Evolutionary conservation across 176 grass and related monocot species (phyloP).

Genomic region (Aegilops longissima): DNA sequence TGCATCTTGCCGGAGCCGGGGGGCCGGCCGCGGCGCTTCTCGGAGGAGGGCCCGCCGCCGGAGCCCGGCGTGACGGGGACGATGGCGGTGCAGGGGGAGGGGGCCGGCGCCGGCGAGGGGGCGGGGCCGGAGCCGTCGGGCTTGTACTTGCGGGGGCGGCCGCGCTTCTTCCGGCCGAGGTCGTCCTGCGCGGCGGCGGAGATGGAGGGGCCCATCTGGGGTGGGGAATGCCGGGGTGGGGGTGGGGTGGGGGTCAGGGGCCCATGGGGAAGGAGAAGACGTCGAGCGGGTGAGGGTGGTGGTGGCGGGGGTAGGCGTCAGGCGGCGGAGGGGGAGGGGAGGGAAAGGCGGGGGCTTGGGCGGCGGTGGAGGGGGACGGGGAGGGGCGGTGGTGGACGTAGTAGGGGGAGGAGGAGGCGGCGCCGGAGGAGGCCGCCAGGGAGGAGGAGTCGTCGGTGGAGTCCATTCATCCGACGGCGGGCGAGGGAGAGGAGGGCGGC

Average conservation of each 20-base stretch:
- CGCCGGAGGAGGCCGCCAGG: background rate
- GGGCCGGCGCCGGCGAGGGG: slow-evolving; percentile 3
- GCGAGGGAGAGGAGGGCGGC: background rate
- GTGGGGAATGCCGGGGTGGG: background rate
- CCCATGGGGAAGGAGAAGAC: slow-evolving; percentile 4
- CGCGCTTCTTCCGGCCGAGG: slow-evolving; percentile 36
- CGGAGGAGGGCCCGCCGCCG: background rate
- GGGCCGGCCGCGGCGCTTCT: slow-evolving; percentile 51
- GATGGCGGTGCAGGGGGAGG: background rate
- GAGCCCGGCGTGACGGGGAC: background rate
- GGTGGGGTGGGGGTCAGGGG: background rate
- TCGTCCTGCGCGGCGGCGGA: background rate
- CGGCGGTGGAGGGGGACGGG: background rate
- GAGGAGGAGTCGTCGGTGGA: background rate
- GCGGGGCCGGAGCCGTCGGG: slow-evolving; percentile 20
- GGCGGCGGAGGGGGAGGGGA: background rate
- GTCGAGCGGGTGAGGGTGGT: no score
- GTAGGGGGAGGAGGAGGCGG: background rate
- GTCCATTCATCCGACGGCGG: background rate
- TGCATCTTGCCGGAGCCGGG: slow-evolving; percentile 57
- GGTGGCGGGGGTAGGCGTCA: background rate
- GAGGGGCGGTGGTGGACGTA: slow-evolving; percentile 2
- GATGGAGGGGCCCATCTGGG: background rate
- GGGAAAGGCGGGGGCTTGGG: background rate
- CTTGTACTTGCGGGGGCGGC: slow-evolving; percentile 52